These are phyloP conservation scores for Penicillium arizonense DNA, from an alignment of 495 filamentous ascomycete genomes.

Conservation along the genomic window DNA sequence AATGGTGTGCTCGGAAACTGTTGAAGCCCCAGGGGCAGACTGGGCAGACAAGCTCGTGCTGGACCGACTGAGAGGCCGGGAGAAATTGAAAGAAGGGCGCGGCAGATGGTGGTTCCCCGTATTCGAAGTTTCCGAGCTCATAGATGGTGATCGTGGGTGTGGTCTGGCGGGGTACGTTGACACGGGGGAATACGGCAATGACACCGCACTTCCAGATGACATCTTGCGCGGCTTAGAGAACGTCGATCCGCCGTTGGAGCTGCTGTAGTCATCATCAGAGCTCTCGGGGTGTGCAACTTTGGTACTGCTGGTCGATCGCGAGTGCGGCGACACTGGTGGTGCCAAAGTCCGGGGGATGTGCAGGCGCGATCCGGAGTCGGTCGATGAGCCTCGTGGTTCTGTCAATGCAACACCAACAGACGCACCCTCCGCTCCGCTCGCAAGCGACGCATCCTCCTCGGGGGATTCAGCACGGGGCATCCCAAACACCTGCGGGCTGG, in stretches of 20 bases:
- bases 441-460: conserved; percentile 32
- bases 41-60: conserved; percentile 59
- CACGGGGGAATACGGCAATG: conserved; percentile 60
- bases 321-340: conserved; percentile 57
- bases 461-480: conserved; percentile 49
- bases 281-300: conserved; percentile 57
- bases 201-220: conserved; percentile 64
- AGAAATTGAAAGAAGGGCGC: conserved; percentile 87
- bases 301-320: conserved; percentile 55
- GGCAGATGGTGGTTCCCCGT: conserved; percentile 58
- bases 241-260: conserved; percentile 51
- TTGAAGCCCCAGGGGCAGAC: conserved; percentile 36
- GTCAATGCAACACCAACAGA: conserved; percentile 19
- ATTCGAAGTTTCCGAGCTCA: conserved; percentile 72
- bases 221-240: conserved; percentile 57
- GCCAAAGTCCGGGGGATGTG: conserved; percentile 48
- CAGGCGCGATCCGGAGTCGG: conserved; percentile 46
- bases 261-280: conserved; percentile 62
- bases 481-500: conserved; percentile 37
- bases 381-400: conserved; percentile 37
- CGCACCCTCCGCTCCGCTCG: conserved; percentile 13
- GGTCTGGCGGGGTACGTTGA: conserved; percentile 53
- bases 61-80: conserved; percentile 79
- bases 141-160: conserved; percentile 71
- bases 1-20: conserved; percentile 18